A percentile compares a stretch with the other conserved stretches of the same genome.
Conservation (phyloP, 495 filamentous ascomycete genomes). For the Aspergillus asperescens region DNA sequence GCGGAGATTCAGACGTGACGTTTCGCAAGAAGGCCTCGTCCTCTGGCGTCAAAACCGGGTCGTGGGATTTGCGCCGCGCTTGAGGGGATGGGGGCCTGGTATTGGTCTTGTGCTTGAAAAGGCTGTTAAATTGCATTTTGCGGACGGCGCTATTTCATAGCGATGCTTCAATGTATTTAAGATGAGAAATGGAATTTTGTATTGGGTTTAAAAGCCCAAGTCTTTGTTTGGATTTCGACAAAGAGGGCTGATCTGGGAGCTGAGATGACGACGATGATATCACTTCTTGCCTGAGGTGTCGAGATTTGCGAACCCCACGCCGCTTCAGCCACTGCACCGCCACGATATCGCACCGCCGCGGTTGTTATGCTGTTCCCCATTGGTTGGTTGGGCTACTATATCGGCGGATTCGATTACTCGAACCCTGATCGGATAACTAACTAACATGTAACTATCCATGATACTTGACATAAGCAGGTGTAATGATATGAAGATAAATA, state of each 20-base stretch:
- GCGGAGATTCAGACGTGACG: constrained; percentile 35
- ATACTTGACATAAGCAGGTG: no score
- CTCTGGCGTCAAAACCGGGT: constrained; percentile 48
- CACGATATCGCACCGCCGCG: neutral
- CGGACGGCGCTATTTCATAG: constrained; percentile 4
- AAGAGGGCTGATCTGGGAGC: neutral
- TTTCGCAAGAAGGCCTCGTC: constrained; percentile 53
- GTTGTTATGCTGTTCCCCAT: neutral
- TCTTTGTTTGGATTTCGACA: neutral
- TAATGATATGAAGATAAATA: no score
- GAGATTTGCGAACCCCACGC: neutral
- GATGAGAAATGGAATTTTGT: no score
- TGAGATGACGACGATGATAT: neutral
- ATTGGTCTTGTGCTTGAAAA: constrained; percentile 31
- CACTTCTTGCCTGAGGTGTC: neutral
- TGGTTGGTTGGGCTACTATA: neutral
- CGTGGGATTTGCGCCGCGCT: constrained; percentile 30
- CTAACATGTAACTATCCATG: no score
- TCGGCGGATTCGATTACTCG: neutral
- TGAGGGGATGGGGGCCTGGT: neutral
- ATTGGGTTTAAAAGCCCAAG: no score
- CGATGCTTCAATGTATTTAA: no score
- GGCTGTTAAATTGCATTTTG: constrained; percentile 44
- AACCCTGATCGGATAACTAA: no score
- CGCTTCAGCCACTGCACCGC: neutral